phyloP scores from a whole-genome alignment of 2,329 filamentous ascomycete genomes.

The Botrytis aclada region DNA sequence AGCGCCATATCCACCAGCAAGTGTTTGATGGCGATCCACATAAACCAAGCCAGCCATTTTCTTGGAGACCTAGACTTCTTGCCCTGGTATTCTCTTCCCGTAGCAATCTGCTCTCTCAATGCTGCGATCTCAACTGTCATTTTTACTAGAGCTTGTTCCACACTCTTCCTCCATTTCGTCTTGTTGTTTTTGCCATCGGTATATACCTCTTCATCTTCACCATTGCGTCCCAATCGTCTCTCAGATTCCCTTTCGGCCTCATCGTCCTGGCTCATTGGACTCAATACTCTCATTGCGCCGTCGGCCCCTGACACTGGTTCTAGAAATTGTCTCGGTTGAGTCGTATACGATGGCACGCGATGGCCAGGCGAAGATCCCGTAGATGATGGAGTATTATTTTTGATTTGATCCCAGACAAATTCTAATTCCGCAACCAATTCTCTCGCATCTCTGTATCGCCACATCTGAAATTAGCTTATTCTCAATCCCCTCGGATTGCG shows the following conservation, averaged over 20 bases:
- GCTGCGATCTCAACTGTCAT: conserved; percentile 92
- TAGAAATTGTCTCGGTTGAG: conserved; percentile 43
- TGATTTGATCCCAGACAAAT: conserved; percentile 98
- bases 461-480: conserved; percentile 21
- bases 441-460: conserved; percentile 61
- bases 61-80: conserved; percentile 62
- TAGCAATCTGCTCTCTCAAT: conserved; percentile 83
- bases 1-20: conserved; percentile 68
- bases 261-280: conserved; percentile 82
- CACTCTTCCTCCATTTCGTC: conserved; percentile 71
- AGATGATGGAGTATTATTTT: conserved; percentile 72
- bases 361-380: conserved; percentile 54
- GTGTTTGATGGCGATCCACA: conserved; percentile 71
- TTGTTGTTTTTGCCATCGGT: conserved; percentile 43
- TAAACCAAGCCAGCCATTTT: conserved; percentile 67
- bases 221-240: conserved; percentile 41
- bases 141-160: conserved; percentile 82
- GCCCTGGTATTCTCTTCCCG: conserved; percentile 67
- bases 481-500: no score
- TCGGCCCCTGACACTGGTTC: conserved; percentile 49
- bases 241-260: conserved; percentile 58
- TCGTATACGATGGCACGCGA: conserved; percentile 35
- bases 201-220: conserved; percentile 46
- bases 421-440: conserved; percentile 93
- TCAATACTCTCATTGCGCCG: conserved; percentile 66